Base-by-base conservation (phyloP, 352 stramenopile species). In the Globisporangium cederbergense region DNA sequence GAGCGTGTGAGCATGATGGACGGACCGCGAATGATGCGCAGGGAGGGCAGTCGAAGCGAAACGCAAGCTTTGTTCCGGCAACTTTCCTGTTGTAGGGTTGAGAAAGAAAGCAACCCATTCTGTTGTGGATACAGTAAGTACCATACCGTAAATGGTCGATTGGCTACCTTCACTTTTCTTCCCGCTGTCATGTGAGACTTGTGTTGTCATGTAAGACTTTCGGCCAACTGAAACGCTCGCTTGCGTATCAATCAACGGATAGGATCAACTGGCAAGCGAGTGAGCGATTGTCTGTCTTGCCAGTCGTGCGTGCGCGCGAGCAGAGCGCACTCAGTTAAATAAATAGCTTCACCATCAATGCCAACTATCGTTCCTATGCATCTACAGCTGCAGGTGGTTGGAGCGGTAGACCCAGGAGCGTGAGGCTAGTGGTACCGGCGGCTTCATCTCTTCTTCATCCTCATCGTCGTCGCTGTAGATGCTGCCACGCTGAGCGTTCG, bases 311-410 rank as follows among this genome's bases (percentile, higher is more conserved):
- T 28, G 25, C 25, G 25, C 25, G 25, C 25, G 25, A 28, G 25
- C 25, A 28, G 25, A 28, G 25, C 32, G 14, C 42, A 8, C 42
- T 22, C 40, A 28, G 43, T 49, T 49, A 49, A 49, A 49, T 22
- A 20, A 22, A 22, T 49, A 1, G 43, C 4, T 8, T 36, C 32
- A 36, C 3, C n/a, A 22, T 55, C 22, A 14, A 14, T 36, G 32
- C 32, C 0, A 36, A 36, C 49, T 55, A 32, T 38, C 7, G 14
- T 6, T 55, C 40, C 50, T 56, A 32, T 59, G 16, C 40, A 20
- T 34, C n/a, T 58, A 65, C 25, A 65, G 38, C 18, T 53, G 36
- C 25, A 65, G 38, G n/a, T 52, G 60, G 14, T 42, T 59, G 11
- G 60, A 58, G 18, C 50, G 50, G 25, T 52, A 65, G 22, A 58